Evolutionary conservation across 1,139 yeast genomes (phyloP).

Genomic region (Candida glucosophila): DNA sequence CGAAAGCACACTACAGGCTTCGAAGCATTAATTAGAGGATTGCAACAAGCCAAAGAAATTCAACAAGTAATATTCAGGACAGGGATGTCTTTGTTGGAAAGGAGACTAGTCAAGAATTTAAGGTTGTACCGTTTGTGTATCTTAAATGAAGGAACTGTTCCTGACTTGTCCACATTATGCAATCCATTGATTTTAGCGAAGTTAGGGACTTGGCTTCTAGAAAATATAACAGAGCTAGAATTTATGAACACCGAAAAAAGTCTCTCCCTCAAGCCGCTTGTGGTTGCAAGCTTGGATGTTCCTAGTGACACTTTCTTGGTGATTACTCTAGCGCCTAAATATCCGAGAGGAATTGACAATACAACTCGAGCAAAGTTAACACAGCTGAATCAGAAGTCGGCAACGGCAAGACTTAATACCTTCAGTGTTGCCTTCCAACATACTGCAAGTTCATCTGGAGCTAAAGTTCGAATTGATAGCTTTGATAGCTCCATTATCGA

Average conservation of each 20-base stretch:
- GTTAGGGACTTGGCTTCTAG: conserved; percentile 85
- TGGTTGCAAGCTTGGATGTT: conserved; percentile 77
- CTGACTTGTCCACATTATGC: conserved; percentile 66
- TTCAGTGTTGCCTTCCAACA: conserved; percentile 89
- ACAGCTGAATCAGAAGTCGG: conserved; percentile 12
- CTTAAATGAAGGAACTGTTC: conserved; percentile 70
- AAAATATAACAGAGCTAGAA: conserved; percentile 78
- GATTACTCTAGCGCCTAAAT: conserved; percentile 81
- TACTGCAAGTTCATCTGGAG: conserved; percentile 74
- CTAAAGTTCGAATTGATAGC: conserved; percentile 84
- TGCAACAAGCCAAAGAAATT: conserved; percentile 69
- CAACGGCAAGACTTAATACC: conserved; percentile 50
- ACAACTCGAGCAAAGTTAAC: conserved; percentile 33
- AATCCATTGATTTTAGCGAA: conserved; percentile 83
- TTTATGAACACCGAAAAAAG: conserved; percentile 22
- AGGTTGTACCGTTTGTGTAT: conserved; percentile 81
- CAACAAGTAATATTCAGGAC: conserved; percentile 84
- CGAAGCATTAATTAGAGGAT: conserved; percentile 59
- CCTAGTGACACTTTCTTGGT: conserved; percentile 75
- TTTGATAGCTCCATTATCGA: conserved; percentile 93
- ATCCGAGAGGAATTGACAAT: conserved; percentile 53
- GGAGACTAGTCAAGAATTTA: conserved; percentile 70
- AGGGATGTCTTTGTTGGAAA: conserved; percentile 82
- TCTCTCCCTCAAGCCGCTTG: conserved; percentile 66
- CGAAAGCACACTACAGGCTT: conserved; percentile 39